Percentiles rank a stretch among this genome's conserved stretches.
These are phyloP conservation scores for Irpex sp. DNA, from an alignment of 1,284 basidiomycete species.

Conservation along the genomic window DNA sequence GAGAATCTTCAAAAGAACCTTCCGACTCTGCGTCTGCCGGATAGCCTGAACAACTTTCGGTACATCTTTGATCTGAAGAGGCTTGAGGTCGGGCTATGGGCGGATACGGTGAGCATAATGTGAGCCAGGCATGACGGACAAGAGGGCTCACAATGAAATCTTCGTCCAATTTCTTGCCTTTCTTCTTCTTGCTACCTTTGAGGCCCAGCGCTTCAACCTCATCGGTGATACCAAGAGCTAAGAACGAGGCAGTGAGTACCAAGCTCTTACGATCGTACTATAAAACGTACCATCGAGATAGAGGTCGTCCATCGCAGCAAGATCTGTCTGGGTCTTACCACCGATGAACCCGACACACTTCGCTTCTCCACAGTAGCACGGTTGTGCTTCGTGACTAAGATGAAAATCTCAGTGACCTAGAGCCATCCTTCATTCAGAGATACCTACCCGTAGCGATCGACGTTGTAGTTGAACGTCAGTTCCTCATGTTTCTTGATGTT, in stretches of 20 bases:
- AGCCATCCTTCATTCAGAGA: background rate
- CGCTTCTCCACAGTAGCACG: constrained; percentile 93
- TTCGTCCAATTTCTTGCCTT: constrained; percentile 89
- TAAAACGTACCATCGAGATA: constrained; percentile 82
- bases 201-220: constrained; percentile 80
- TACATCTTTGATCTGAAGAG: constrained; percentile 77
- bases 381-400: constrained; percentile 87
- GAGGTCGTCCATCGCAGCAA: constrained; percentile 91
- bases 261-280: background rate
- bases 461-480: constrained; percentile 99
- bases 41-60: constrained; percentile 91
- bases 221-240: constrained; percentile 93
- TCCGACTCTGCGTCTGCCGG: constrained; percentile 83
- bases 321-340: constrained; percentile 98
- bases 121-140: background rate
- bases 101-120: background rate
- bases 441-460: constrained; percentile 94
- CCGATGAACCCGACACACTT: constrained; percentile 97
- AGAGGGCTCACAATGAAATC: constrained; percentile 73
- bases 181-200: constrained; percentile 90
- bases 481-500: constrained; percentile 84
- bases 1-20: constrained; percentile 82
- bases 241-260: constrained; percentile 4
- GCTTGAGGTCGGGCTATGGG: constrained; percentile 64
- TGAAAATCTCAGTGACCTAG: background rate